Conservation (phyloP, 2,329 filamentous ascomycete genomes). For the Periconia digitata region DNA sequence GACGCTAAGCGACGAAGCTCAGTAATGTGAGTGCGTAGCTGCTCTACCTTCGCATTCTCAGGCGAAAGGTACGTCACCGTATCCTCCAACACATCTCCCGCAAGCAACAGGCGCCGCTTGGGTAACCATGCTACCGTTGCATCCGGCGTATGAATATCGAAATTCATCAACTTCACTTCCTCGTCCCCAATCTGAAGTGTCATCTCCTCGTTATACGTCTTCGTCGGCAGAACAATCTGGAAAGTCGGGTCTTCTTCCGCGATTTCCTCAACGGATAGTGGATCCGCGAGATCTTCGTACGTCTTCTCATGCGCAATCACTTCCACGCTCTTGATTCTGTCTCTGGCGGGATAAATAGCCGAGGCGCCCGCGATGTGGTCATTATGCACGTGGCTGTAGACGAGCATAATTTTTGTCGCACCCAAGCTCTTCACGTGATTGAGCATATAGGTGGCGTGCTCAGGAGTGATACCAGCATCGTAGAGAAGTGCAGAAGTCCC, state of each 20-base stretch:
- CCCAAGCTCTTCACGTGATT: constrained; percentile 12
- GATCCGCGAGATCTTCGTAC: no score
- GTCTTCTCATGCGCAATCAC: no score
- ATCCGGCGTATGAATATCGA: constrained; percentile 14
- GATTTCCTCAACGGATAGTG: no score
- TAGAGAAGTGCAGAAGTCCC: constrained; percentile 9
- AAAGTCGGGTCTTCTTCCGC: constrained; percentile 6
- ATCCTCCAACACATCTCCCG: constrained; percentile 16
- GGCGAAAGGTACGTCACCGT: constrained; percentile 12
- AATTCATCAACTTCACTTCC: constrained; percentile 8
- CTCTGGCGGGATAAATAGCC: constrained; percentile 2
- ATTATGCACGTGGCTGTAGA: constrained; percentile 15
- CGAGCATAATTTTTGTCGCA: constrained; percentile 6
- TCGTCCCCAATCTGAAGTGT: constrained; percentile 6
- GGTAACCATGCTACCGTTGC: constrained; percentile 8
- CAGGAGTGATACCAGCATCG: constrained; percentile 12
- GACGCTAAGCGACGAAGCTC: constrained; percentile 12
- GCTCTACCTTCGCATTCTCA: constrained; percentile 4
- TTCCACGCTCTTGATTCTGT: not conserved
- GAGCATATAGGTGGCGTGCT: constrained; percentile 8
- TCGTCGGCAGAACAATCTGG: constrained; percentile 8
- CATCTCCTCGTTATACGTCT: constrained; percentile 5
- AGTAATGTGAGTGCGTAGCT: constrained; percentile 2
- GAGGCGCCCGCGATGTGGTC: constrained; percentile 15
- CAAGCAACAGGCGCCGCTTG: constrained; percentile 6